These are phyloP conservation scores for Gentiana straminea DNA, from an alignment of 257 asterid species.

Conservation along the genomic window DNA sequence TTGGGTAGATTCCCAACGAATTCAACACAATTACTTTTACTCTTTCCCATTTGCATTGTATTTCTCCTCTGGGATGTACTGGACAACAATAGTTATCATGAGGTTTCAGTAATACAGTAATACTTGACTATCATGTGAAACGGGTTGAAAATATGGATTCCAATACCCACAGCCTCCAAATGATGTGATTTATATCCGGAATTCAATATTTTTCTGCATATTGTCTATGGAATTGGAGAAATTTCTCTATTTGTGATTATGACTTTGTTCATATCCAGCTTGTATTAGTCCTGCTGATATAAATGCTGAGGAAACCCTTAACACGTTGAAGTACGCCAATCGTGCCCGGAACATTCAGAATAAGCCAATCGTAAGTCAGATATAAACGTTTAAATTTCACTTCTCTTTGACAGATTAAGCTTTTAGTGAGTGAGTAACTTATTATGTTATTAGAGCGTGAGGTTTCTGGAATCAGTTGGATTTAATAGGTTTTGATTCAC, in stretches of 20 bases:
- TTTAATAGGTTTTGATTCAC: slow-evolving; percentile 11
- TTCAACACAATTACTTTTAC: too few relatives aligned
- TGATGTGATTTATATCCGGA: too few relatives aligned
- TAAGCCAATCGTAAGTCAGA: slow-evolving; percentile 81
- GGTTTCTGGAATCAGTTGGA: slow-evolving; percentile 9
- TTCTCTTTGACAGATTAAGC: not conserved
- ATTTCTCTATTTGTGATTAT: not conserved
- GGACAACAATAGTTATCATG: too few relatives aligned
- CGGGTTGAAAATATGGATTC: too few relatives aligned
- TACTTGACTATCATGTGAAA: too few relatives aligned
- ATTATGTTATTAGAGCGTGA: not conserved
- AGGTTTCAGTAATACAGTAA: too few relatives aligned
- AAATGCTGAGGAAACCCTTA: slow-evolving; percentile 98
- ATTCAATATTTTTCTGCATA: not conserved
- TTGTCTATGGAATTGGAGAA: too few relatives aligned
- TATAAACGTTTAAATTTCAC: slow-evolving; percentile 1
- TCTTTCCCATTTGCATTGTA: too few relatives aligned
- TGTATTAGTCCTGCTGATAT: slow-evolving; percentile 99
- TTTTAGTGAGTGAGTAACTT: slow-evolving; percentile 2
- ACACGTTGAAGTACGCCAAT: slow-evolving; percentile 93
- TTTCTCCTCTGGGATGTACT: too few relatives aligned
- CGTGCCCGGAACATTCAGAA: slow-evolving; percentile 99
- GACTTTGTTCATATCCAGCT: slow-evolving; percentile 36
- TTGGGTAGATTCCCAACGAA: too few relatives aligned
- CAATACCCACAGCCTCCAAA: too few relatives aligned